Conservation (phyloP, 805 yeast genomes). For the Wickerhamiella vanderwaltii region DNA sequence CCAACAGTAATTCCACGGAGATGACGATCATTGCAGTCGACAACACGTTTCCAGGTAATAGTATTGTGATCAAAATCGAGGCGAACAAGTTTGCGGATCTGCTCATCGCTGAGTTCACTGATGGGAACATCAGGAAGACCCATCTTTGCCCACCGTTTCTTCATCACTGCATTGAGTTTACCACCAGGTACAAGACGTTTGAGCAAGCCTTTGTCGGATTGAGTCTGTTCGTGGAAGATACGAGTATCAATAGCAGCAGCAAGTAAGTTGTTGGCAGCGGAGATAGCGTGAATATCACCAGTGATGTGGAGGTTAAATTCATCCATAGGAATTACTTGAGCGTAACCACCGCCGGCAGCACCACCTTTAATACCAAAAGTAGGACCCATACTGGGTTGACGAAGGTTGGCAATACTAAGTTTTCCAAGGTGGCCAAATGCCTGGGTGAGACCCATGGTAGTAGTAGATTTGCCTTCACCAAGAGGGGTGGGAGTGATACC, state of each 20-base stretch:
- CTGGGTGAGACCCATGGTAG: constrained; percentile 91
- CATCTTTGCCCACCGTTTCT: constrained; percentile 59
- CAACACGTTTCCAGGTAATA: constrained; percentile 84
- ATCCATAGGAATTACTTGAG: constrained; percentile 98
- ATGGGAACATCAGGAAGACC: constrained; percentile 64
- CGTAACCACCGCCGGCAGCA: constrained; percentile 98
- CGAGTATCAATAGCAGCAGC: constrained; percentile 97
- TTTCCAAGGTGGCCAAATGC: constrained; percentile 78
- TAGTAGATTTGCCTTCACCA: constrained; percentile 96
- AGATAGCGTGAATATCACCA: constrained; percentile 94
- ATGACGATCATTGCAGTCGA: constrained; percentile 88
- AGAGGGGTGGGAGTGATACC: constrained; percentile 98
- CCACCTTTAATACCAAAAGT: constrained; percentile 99
- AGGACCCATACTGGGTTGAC: constrained; percentile 99
- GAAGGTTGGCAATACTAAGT: constrained; percentile 81
- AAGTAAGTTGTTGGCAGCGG: constrained; percentile 82
- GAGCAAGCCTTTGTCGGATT: constrained; percentile 66
- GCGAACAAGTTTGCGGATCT: constrained; percentile 60
- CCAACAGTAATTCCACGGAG: constrained; percentile 83
- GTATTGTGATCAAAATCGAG: constrained; percentile 82
- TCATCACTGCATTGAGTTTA: constrained; percentile 71
- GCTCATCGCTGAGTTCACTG: constrained; percentile 63
- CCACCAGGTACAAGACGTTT: constrained; percentile 76
- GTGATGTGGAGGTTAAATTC: constrained; percentile 96
- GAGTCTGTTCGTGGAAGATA: constrained; percentile 87